These are phyloP conservation scores for Plantago ovata DNA, from an alignment of 257 asterid genomes.

Conservation along the genomic window DNA sequence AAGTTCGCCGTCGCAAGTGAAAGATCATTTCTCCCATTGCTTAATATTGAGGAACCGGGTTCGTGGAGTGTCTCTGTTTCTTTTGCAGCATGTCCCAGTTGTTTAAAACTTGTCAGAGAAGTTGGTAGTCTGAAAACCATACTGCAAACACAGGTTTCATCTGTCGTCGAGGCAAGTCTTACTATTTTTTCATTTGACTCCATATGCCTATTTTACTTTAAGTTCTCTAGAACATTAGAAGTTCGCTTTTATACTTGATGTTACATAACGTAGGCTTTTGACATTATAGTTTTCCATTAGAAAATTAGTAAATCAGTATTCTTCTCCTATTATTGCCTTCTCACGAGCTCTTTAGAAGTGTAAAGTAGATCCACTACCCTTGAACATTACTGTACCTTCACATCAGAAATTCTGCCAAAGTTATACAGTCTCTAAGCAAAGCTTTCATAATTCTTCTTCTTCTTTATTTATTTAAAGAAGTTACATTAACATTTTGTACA, in stretches of 20 bases:
- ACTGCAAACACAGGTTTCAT: slow-evolving; percentile 52
- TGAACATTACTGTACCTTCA: slow-evolving; percentile 4
- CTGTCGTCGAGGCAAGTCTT: slow-evolving; percentile 68
- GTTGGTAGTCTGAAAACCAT: slow-evolving; percentile 54
- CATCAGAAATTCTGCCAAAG: neutral
- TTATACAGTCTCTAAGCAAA: too few relatives aligned
- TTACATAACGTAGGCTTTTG: neutral
- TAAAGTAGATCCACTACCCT: neutral
- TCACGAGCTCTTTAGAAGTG: neutral
- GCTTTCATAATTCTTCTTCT: too few relatives aligned
- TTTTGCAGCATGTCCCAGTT: slow-evolving; percentile 64
- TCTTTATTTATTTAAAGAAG: too few relatives aligned
- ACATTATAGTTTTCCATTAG: slow-evolving; percentile 2
- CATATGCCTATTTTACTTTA: slow-evolving; percentile 18
- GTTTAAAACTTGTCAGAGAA: slow-evolving; percentile 61
- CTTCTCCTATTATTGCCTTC: slow-evolving; percentile 4
- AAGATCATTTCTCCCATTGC: slow-evolving; percentile 57
- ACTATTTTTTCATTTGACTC: slow-evolving; percentile 16
- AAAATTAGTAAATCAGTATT: neutral
- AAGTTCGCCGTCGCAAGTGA: slow-evolving; percentile 66
- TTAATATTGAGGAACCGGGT: slow-evolving; percentile 50
- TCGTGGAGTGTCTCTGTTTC: slow-evolving; percentile 60
- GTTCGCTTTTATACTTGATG: neutral
- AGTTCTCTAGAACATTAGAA: slow-evolving; percentile 12
- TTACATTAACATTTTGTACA: too few relatives aligned